Percentiles rank a stretch among this genome's conserved stretches.
phyloP scores from a whole-genome alignment of 2,329 filamentous ascomycete genomes.

The Fusarium tjaetaba region DNA sequence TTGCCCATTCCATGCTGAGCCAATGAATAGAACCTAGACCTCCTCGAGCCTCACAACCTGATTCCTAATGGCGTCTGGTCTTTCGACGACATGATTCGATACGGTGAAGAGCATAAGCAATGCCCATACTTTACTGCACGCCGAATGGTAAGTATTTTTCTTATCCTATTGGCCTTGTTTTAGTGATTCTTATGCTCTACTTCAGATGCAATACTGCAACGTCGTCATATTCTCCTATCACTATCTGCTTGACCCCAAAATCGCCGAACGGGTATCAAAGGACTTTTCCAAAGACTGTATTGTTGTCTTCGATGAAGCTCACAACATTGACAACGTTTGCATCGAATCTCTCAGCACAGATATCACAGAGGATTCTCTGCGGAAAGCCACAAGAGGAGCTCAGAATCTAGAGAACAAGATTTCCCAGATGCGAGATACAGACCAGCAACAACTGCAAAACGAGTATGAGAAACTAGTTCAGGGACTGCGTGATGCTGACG shows the following conservation, averaged over 20 bases:
- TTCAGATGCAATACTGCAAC: conserved; percentile 96
- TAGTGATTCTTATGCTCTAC: background rate
- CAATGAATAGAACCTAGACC: conserved; percentile 78
- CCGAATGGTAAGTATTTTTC: conserved; percentile 75
- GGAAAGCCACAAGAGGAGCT: conserved; percentile 89
- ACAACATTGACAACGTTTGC: conserved; percentile 99
- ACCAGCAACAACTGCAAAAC: conserved; percentile 91
- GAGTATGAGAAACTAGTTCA: conserved; percentile 97
- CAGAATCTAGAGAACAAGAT: conserved; percentile 92
- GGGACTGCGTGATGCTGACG: conserved; percentile 86
- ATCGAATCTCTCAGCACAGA: conserved; percentile 98
- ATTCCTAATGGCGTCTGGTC: conserved; percentile 97
- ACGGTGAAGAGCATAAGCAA: conserved; percentile 95
- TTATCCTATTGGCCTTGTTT: background rate
- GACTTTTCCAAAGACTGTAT: conserved; percentile 98
- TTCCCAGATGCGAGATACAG: conserved; percentile 92
- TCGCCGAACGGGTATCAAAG: conserved; percentile 92
- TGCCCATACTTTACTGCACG: conserved; percentile 97
- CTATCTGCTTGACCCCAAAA: conserved; percentile 97
- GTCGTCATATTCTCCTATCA: conserved; percentile 99
- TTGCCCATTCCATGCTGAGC: conserved; percentile 14
- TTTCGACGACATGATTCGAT: conserved; percentile 85
- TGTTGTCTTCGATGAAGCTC: conserved; percentile 97
- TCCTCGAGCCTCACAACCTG: conserved; percentile 93
- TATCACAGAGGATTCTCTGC: conserved; percentile 91